Evolutionary conservation across 306 rosid genomes (phyloP), one percentile per base, ranked within the genome.

Genomic region (Delonix regia): DNA sequence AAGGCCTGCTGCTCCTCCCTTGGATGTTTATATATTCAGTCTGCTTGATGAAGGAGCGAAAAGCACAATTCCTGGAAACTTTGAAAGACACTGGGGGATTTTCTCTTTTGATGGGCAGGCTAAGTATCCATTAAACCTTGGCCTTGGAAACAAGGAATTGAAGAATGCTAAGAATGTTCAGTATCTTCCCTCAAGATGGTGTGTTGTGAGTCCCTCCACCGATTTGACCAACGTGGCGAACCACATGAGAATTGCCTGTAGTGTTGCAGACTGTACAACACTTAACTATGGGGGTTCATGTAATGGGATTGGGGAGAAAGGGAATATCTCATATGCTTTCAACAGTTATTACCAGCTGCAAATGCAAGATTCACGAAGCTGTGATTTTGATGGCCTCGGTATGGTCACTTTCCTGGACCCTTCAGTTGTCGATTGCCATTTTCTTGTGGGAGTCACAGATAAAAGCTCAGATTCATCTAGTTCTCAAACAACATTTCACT

Each of bases 31-130:
- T 69, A 77, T 92, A 71, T 92, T 92, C 68, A 75, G 92, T 75
- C 83, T 92, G 14, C 86, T 87, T 9, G 93, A 92, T 75, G 97
- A 92, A 83, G 94, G 87, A 12, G 91, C 94, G 59, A 92, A 92
- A 85, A 92, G 88, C 79, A 67, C 33, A 5, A 88, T 92, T 52
- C 96, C 97, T 22, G 97, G 96, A 48, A 81, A 83, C 77, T 92
- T 92, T 77, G 97, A 92, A 75, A 87, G 97, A 74, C 97, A 92
- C 53, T 92, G 97, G 96, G 97, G 97, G 71, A 82, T 92, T 14
- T 90, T 87, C 73, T 90, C 91, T 8, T 92, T 92, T 71, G 97
- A 92, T 77, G 97, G 96, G 1, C 93, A 92, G 80, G 92, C 96
- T 11, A 92, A 87, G 72, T 92, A 92, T 75, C 81, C 90, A 13